These are phyloP conservation scores for Aspergillus viridinutans DNA, from an alignment of 2,329 filamentous ascomycete genomes.

Conservation along the genomic window DNA sequence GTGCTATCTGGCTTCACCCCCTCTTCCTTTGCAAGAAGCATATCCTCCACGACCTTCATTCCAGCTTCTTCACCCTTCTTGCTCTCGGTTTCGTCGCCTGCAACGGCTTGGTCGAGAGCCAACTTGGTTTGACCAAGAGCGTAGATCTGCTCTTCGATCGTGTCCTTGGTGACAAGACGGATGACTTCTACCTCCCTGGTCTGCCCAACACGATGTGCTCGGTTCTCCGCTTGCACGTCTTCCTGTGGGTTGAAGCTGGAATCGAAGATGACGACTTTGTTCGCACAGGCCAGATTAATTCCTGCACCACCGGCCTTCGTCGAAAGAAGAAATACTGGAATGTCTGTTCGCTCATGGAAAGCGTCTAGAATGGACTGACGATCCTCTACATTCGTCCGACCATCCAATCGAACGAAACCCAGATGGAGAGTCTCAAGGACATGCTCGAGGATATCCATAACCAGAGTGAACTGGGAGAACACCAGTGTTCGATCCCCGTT, in stretches of 20 bases:
- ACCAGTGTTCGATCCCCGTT: slow-evolving; percentile 85
- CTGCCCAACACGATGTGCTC: slow-evolving; percentile 91
- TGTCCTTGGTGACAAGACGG: slow-evolving; percentile 71
- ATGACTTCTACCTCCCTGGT: slow-evolving; percentile 86
- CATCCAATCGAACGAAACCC: slow-evolving; percentile 80
- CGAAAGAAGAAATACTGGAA: slow-evolving; percentile 87
- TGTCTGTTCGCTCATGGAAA: slow-evolving; percentile 70
- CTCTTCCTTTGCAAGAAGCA: slow-evolving; percentile 43
- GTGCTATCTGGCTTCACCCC: slow-evolving; percentile 2
- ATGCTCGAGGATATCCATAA: slow-evolving; percentile 84
- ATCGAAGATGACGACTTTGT: slow-evolving; percentile 97
- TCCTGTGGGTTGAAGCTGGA: slow-evolving; percentile 97
- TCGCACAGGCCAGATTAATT: slow-evolving; percentile 91
- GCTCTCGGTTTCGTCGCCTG: slow-evolving; percentile 54
- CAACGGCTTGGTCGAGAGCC: slow-evolving; percentile 73
- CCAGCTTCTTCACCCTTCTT: slow-evolving; percentile 48
- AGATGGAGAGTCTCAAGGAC: slow-evolving; percentile 71
- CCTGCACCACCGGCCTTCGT: slow-evolving; percentile 95
- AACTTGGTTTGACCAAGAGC: slow-evolving; percentile 89
- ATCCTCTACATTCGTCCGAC: slow-evolving; percentile 72
- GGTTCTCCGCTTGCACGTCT: slow-evolving; percentile 96
- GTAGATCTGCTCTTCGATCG: slow-evolving; percentile 91
- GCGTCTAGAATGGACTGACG: slow-evolving; percentile 85
- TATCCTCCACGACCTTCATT: slow-evolving; percentile 46
- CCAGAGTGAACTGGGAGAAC: slow-evolving; percentile 89